Evolutionary conservation across 176 grass and related monocot genomes (phyloP).

Genomic region (Juncus inflexus): DNA sequence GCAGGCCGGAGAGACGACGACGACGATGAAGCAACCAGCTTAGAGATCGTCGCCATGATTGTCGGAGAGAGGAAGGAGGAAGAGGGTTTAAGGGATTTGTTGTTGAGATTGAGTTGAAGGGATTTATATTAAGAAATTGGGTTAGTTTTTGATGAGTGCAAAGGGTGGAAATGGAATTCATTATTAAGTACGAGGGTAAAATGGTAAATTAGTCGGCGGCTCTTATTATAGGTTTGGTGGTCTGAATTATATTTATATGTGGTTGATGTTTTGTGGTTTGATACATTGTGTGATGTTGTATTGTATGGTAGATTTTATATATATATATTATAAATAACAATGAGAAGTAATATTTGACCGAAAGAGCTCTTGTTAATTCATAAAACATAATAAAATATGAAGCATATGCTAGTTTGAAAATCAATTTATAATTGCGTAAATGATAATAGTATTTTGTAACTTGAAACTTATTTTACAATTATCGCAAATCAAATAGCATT

Average conservation of each 20-base stretch:
- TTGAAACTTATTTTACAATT: no score
- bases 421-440: no score
- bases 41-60: conserved; percentile 46
- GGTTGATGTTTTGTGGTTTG: conserved; percentile 1
- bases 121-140: conserved; percentile 20
- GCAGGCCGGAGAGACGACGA: conserved; percentile 22
- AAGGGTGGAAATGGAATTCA: neutral
- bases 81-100: conserved; percentile 1
- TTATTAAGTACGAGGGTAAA: conserved; percentile 7
- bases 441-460: no score
- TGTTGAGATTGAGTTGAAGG: conserved; percentile 14
- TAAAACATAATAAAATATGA: no score
- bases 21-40: conserved; percentile 28
- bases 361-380: no score
- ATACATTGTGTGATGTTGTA: neutral
- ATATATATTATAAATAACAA: neutral
- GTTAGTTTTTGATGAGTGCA: no score
- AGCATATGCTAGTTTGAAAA: no score
- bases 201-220: neutral
- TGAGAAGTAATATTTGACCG: no score
- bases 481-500: no score
- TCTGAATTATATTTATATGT: neutral
- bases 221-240: conserved; percentile 1
- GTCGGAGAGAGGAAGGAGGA: neutral
- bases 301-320: neutral